Conservation (phyloP, 1,139 yeast species). For the Taphrina confusa region DNA sequence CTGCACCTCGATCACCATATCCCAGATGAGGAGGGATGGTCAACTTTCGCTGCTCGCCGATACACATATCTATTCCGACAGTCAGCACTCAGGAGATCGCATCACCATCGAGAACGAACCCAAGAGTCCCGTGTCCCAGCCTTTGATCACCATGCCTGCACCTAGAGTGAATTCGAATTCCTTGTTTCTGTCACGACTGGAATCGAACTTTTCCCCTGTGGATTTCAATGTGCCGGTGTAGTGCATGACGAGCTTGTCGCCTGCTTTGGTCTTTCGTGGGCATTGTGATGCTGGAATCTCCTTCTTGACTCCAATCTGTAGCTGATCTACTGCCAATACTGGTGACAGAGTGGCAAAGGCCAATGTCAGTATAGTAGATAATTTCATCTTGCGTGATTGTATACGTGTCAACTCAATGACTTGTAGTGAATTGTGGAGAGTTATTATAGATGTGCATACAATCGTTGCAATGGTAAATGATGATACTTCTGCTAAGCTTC, state of each 20-base stretch:
- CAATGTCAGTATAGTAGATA: not conserved
- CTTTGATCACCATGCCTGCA: conserved; percentile 97
- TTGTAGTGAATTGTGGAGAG: no score
- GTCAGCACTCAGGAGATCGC: conserved; percentile 52
- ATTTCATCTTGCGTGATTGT: conserved; percentile 1
- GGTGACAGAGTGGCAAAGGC: conserved; percentile 2
- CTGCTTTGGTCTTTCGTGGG: conserved; percentile 67
- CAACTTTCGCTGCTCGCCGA: conserved; percentile 79
- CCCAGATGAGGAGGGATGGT: conserved; percentile 76
- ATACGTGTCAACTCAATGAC: no score
- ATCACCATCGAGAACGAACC: not conserved
- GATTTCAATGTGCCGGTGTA: conserved; percentile 89
- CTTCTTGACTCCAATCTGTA: conserved; percentile 33
- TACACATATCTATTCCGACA: conserved; percentile 62
- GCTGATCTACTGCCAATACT: conserved; percentile 9
- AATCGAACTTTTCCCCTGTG: conserved; percentile 94
- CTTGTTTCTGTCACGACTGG: conserved; percentile 85
- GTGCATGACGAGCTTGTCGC: conserved; percentile 91
- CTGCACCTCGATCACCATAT: conserved; percentile 71
- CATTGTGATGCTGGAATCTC: conserved; percentile 22
- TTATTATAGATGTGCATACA: no score
- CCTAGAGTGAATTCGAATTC: conserved; percentile 91
- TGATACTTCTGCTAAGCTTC: no score
- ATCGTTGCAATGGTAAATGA: no score
- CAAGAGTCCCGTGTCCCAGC: conserved; percentile 94